Conservation (phyloP, 2,329 filamentous ascomycete genomes). For the Chrysosporium queenslandicum region DNA sequence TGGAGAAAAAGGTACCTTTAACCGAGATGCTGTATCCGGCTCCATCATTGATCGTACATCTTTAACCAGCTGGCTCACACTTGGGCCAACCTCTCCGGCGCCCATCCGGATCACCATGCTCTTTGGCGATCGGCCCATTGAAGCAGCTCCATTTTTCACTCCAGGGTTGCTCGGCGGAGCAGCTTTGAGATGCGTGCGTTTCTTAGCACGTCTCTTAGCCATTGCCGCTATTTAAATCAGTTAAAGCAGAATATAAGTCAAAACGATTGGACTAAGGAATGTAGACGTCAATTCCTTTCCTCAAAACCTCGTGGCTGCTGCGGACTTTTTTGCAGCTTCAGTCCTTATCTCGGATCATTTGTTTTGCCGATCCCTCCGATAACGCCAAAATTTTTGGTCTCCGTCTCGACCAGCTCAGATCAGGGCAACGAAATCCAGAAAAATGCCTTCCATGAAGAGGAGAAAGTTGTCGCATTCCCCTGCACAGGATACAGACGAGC, state of each 20-base stretch:
- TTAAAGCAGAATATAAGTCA: neutral
- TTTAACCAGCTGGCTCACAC: conserved; percentile 78
- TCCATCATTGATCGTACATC: conserved; percentile 94
- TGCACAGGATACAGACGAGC: conserved; percentile 18
- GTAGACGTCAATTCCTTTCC: neutral
- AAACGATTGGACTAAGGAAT: neutral
- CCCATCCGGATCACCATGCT: conserved; percentile 98
- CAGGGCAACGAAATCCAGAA: neutral
- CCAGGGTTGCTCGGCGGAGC: conserved; percentile 47
- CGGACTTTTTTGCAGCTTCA: conserved; percentile 13
- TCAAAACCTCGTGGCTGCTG: neutral
- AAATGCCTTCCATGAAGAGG: conserved; percentile 35
- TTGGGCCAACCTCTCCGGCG: conserved; percentile 83
- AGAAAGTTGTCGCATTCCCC: conserved; percentile 29
- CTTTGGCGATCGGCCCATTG: conserved; percentile 61
- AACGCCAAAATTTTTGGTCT: neutral
- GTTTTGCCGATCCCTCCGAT: conserved; percentile 5
- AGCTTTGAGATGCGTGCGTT: conserved; percentile 71
- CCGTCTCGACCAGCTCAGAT: neutral
- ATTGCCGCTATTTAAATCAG: conserved; percentile 41
- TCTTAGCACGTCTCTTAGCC: conserved; percentile 75
- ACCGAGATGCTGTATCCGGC: conserved; percentile 75
- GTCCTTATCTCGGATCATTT: conserved; percentile 13
- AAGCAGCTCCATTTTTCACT: conserved; percentile 49
- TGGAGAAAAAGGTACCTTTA: conserved; percentile 49